Evolutionary conservation across 2,329 filamentous ascomycete genomes (phyloP).

Genomic region (Penicillium fuscoglaucum): DNA sequence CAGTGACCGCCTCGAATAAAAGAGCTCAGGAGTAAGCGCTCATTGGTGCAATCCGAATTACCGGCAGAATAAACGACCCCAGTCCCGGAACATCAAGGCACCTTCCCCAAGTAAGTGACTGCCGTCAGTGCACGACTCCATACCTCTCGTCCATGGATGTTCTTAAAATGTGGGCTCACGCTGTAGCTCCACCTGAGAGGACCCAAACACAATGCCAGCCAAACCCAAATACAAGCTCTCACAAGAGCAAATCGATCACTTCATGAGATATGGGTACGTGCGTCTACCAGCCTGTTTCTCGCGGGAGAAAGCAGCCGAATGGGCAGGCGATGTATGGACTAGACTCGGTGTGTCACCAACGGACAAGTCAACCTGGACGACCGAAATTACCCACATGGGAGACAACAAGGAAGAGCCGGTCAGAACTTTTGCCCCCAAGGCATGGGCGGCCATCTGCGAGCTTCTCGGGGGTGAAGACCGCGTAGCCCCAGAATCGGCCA

Average conservation of each 20-base stretch:
- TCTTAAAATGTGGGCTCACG: background rate
- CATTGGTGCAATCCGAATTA: background rate
- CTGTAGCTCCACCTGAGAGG: background rate
- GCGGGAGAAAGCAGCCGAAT: conserved; percentile 48
- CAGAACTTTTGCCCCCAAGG: conserved; percentile 61
- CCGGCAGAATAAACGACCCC: background rate
- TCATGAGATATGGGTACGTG: conserved; percentile 58
- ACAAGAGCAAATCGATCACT: conserved; percentile 53
- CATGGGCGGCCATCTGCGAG: conserved; percentile 66
- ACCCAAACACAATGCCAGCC: background rate
- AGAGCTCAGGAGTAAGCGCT: fast-evolving
- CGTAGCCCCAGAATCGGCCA: conserved; percentile 49
- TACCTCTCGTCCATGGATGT: no score
- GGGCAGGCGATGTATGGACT: conserved; percentile 59
- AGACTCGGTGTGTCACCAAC: conserved; percentile 64
- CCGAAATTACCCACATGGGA: conserved; percentile 65
- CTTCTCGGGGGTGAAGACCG: conserved; percentile 64
- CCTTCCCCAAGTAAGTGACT: conserved; percentile 2
- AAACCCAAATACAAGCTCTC: conserved; percentile 35
- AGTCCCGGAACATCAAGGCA: background rate
- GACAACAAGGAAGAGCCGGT: conserved; percentile 57
- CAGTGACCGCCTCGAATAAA: background rate
- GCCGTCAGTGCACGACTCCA: background rate
- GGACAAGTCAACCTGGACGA: conserved; percentile 66
- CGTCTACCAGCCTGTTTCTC: conserved; percentile 56